These are phyloP conservation scores for Coffea canephora DNA, from an alignment of 257 asterid species.

Conservation along the genomic window DNA sequence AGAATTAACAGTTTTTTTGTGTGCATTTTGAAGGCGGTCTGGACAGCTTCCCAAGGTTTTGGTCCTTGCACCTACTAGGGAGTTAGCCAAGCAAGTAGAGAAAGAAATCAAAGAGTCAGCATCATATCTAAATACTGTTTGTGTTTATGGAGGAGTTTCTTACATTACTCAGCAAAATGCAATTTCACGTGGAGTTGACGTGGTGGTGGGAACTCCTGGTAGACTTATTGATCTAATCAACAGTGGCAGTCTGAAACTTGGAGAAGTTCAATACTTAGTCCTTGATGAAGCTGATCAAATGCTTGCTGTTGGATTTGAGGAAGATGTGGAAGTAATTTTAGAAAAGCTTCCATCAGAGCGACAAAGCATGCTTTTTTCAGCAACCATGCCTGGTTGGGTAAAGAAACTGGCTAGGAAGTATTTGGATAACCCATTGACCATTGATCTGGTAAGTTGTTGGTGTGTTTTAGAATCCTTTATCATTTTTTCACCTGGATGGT, in stretches of 20 bases:
- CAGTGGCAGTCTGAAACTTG: constrained; percentile 60
- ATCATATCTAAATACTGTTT: constrained; percentile 64
- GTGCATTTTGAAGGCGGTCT: constrained; percentile 42
- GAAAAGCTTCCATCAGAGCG: constrained; percentile 69
- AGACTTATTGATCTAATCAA: constrained; percentile 86
- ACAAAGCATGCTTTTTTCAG: constrained; percentile 99
- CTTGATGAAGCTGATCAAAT: constrained; percentile 99
- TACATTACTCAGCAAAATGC: constrained; percentile 66
- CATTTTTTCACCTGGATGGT: not conserved
- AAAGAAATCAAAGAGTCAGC: constrained; percentile 87
- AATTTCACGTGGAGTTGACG: constrained; percentile 85
- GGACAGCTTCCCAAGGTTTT: constrained; percentile 74
- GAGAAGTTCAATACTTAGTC: constrained; percentile 86
- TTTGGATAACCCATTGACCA: constrained; percentile 77
- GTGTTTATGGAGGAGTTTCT: constrained; percentile 91
- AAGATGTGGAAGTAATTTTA: constrained; percentile 81
- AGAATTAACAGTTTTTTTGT: constrained; percentile 13
- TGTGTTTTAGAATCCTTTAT: constrained; percentile 7
- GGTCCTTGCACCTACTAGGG: constrained; percentile 99
- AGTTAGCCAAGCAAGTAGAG: constrained; percentile 96
- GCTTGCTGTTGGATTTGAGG: constrained; percentile 99
- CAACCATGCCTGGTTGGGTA: constrained; percentile 98
- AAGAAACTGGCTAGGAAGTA: constrained; percentile 77
- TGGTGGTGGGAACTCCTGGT: constrained; percentile 98
- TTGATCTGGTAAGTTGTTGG: constrained; percentile 66